Percentiles rank a stretch among this genome's conserved stretches.
These are phyloP conservation scores for Gossypium herbaceum DNA, from an alignment of 345 rosid genomes.

Conservation along the genomic window DNA sequence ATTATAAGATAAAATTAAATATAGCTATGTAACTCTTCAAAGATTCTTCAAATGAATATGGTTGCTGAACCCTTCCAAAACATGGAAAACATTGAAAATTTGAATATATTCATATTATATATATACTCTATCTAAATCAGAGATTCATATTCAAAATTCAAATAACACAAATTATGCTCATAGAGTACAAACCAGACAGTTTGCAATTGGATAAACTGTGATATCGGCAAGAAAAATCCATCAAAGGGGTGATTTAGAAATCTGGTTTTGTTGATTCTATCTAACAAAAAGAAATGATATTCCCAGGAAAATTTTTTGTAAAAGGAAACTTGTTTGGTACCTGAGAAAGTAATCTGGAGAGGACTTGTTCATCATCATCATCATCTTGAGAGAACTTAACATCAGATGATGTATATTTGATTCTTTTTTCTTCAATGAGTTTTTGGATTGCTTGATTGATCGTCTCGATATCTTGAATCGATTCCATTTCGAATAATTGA, in stretches of 20 bases:
- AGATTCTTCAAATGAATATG: too few relatives aligned
- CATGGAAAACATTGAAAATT: too few relatives aligned
- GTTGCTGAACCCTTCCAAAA: too few relatives aligned
- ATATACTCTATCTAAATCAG: too few relatives aligned
- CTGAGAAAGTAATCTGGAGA: constrained; percentile 60
- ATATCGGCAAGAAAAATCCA: neutral
- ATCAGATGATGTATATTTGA: constrained; percentile 30
- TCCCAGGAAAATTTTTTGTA: neutral
- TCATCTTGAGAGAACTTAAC: constrained; percentile 30
- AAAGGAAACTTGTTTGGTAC: constrained; percentile 23
- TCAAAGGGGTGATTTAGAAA: neutral
- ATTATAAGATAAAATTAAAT: too few relatives aligned
- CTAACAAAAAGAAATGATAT: neutral
- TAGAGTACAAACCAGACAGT: neutral
- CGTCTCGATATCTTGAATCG: constrained; percentile 38
- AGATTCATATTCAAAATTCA: too few relatives aligned
- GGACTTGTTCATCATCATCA: constrained; percentile 35
- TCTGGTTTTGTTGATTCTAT: neutral
- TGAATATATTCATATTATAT: neutral
- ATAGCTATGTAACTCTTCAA: too few relatives aligned
- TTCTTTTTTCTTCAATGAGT: constrained; percentile 39
- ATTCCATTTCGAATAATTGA: constrained; percentile 25
- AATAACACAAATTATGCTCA: neutral
- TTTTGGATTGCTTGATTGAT: constrained; percentile 46
- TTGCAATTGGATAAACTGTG: neutral